Evolutionary conservation across 2,329 filamentous ascomycete genomes (phyloP).

Genomic region (Madurella fahalii): DNA sequence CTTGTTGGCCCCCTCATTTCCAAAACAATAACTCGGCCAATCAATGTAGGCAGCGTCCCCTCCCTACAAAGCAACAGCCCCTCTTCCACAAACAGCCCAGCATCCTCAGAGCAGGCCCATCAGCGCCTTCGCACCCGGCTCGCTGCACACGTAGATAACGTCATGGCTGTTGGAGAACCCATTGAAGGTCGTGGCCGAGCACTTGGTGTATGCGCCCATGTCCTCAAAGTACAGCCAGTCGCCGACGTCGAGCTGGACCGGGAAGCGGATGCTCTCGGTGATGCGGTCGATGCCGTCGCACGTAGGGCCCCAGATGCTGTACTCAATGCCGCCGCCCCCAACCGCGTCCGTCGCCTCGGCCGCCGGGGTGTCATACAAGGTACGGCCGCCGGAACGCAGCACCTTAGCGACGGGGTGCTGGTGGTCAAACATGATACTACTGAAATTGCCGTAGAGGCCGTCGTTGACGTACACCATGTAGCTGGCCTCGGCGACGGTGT

Average conservation of each 20-base stretch:
- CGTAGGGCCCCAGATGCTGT: slow-evolving; percentile 97
- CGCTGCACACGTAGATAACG: slow-evolving; percentile 91
- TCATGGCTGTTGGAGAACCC: slow-evolving; percentile 92
- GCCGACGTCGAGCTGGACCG: slow-evolving; percentile 77
- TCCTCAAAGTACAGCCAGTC: slow-evolving; percentile 99
- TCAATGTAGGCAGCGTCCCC: not conserved
- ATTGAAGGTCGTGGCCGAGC: slow-evolving; percentile 96
- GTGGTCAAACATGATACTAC: slow-evolving; percentile 98
- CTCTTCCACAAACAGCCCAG: not conserved
- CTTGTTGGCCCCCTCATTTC: not conserved
- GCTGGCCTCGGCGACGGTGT: slow-evolving; percentile 57
- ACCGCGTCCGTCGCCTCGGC: slow-evolving; percentile 31
- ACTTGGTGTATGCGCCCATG: slow-evolving; percentile 98
- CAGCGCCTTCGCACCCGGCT: slow-evolving; percentile 77
- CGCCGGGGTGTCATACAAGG: slow-evolving; percentile 53
- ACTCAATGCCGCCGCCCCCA: slow-evolving; percentile 62
- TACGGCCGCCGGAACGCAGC: slow-evolving; percentile 58
- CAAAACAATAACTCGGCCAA: not conserved
- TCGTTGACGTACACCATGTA: slow-evolving; percentile 99
- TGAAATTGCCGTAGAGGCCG: slow-evolving; percentile 97
- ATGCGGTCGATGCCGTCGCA: slow-evolving; percentile 98
- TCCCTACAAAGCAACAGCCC: not conserved
- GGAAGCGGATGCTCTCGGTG: slow-evolving; percentile 72
- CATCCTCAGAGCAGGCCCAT: slow-evolving; percentile 38
- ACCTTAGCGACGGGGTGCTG: slow-evolving; percentile 85